phyloP scores from a whole-genome alignment of 352 stramenopile genomes.

The Phytopythium vexans region DNA sequence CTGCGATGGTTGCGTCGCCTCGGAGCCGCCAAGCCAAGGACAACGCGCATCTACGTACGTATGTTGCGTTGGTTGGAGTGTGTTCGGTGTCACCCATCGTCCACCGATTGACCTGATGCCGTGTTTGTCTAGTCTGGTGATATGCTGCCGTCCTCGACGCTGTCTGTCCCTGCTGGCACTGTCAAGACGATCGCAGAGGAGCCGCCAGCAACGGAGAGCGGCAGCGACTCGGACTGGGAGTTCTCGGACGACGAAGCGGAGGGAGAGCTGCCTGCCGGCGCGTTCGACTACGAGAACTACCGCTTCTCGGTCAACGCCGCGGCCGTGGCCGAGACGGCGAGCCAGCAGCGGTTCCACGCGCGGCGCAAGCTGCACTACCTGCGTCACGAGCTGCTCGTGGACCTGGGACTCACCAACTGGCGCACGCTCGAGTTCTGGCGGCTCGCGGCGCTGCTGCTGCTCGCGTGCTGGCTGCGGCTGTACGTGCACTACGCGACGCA shows the following conservation, averaged over 20 bases:
- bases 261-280: background rate
- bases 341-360: constrained; percentile 58
- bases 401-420: constrained; percentile 50
- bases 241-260: too few relatives aligned
- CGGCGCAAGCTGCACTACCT: constrained; percentile 78
- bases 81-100: background rate
- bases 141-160: constrained; percentile 4
- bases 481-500: constrained; percentile 89
- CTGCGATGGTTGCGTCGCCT: constrained; percentile 19
- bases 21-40: constrained; percentile 10
- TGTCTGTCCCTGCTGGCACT: too few relatives aligned
- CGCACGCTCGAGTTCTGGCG: constrained; percentile 82
- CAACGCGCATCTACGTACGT: constrained; percentile 39
- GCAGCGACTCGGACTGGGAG: constrained; percentile 4
- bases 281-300: constrained; percentile 43
- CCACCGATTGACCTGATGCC: background rate
- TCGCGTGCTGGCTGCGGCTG: constrained; percentile 84
- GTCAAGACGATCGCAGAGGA: too few relatives aligned
- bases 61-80: background rate
- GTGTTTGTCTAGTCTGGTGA: background rate
- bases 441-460: constrained; percentile 41
- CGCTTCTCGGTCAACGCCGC: constrained; percentile 50
- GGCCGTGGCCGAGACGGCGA: constrained; percentile 39
- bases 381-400: constrained; percentile 72
- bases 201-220: background rate